Evolutionary conservation across 2,329 filamentous ascomycete genomes (phyloP).

Genomic region (Ilyonectria sp.): DNA sequence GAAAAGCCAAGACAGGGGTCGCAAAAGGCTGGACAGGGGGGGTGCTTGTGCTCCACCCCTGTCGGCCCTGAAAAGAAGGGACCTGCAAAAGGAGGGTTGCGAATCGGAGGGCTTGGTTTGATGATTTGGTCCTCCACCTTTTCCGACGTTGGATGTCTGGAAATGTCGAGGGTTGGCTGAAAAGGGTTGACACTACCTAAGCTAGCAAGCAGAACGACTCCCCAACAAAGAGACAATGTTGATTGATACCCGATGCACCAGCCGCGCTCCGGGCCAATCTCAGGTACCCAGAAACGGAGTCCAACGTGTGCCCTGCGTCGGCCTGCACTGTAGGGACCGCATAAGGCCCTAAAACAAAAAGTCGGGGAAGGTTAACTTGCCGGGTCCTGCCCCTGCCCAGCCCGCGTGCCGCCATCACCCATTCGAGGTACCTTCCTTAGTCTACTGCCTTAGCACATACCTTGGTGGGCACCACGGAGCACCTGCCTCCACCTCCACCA

Average conservation of each 20-base stretch:
- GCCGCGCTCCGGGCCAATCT: too few relatives aligned
- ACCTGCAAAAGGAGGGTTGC: background rate
- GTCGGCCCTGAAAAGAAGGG: background rate
- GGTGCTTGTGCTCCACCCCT: background rate
- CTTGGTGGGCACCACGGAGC: too few relatives aligned
- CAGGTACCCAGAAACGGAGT: background rate
- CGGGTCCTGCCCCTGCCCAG: slow-evolving; percentile 8
- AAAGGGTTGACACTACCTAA: background rate
- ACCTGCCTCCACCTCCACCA: slow-evolving; percentile 3
- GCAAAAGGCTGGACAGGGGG: slow-evolving; percentile 2
- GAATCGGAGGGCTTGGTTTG: slow-evolving; percentile 1
- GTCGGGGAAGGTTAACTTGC: slow-evolving; percentile 13
- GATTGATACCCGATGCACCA: background rate
- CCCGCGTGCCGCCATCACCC: background rate
- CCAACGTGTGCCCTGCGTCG: slow-evolving; percentile 9
- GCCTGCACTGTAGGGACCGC: slow-evolving; percentile 5
- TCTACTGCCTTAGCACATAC: background rate
- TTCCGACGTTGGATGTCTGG: slow-evolving; percentile 1
- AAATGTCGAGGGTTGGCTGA: background rate
- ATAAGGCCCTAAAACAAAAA: slow-evolving; percentile 12
- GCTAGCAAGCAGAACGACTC: background rate
- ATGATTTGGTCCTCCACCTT: background rate
- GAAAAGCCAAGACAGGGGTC: slow-evolving; percentile 2
- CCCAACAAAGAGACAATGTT: background rate
- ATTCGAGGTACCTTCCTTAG: background rate